phyloP scores from a whole-genome alignment of 1,139 yeast species.

The Pichia sp. region DNA sequence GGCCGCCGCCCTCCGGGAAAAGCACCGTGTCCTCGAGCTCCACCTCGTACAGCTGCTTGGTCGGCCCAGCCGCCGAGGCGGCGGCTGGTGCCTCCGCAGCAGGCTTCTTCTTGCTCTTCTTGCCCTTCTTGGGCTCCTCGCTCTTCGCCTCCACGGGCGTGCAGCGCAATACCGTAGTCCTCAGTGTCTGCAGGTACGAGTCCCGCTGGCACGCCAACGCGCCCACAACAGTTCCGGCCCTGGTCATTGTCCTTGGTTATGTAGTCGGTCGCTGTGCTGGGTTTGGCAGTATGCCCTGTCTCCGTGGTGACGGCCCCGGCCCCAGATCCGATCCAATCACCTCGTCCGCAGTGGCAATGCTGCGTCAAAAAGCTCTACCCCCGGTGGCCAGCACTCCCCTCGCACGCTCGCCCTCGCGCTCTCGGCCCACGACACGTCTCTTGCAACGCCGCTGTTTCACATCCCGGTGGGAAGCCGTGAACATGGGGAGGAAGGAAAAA shows the following conservation, averaged over 20 bases:
- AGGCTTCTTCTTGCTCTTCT: not conserved
- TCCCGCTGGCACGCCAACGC: slow-evolving; percentile 78
- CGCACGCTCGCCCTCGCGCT: no score
- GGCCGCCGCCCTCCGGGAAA: slow-evolving; percentile 93
- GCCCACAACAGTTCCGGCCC: slow-evolving; percentile 59
- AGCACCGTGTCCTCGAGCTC: slow-evolving; percentile 74
- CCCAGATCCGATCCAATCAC: no score
- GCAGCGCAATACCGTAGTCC: slow-evolving; percentile 64
- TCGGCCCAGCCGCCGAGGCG: slow-evolving; percentile 5
- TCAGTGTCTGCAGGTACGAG: slow-evolving; percentile 59
- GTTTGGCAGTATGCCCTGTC: no score
- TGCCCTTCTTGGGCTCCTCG: slow-evolving; percentile 10
- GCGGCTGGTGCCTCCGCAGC: not conserved
- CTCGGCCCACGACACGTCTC: no score
- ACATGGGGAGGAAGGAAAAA: no score
- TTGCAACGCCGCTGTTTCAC: no score
- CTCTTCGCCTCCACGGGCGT: slow-evolving; percentile 32
- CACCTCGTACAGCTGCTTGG: slow-evolving; percentile 44
- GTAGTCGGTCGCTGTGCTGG: no score
- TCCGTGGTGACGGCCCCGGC: no score
- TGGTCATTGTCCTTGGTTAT: not conserved
- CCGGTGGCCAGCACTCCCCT: no score
- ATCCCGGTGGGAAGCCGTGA: no score
- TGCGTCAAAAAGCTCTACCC: no score
- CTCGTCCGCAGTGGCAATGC: no score